phyloP scores from a whole-genome alignment of 108 stramenopile species.

The Aurantiochytrium sp. region DNA sequence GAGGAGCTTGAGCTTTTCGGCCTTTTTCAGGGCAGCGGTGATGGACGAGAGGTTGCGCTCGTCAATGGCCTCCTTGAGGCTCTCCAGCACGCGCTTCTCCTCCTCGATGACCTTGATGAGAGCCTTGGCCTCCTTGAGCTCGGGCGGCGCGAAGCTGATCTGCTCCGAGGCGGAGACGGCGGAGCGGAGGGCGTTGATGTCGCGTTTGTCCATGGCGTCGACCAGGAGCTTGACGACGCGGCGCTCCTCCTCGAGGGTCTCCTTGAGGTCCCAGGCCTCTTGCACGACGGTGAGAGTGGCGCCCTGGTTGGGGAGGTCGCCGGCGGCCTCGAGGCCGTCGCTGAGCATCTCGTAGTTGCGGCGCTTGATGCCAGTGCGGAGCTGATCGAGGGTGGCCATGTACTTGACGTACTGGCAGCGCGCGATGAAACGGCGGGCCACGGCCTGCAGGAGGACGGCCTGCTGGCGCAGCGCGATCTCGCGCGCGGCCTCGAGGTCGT shows the following conservation, averaged over 20 bases:
- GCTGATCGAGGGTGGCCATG: slow-evolving; percentile 37
- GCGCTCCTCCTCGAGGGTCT: slow-evolving; percentile 46
- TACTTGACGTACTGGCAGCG: slow-evolving; percentile 18
- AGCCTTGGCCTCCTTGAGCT: slow-evolving; percentile 28
- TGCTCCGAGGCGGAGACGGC: slow-evolving; percentile 40
- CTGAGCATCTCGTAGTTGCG: slow-evolving; percentile 36
- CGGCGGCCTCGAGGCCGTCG: slow-evolving; percentile 1
- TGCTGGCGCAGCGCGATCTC: slow-evolving; percentile 42
- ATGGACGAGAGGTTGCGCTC: slow-evolving; percentile 44
- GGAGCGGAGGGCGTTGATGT: slow-evolving; percentile 39
- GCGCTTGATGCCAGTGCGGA: slow-evolving; percentile 43
- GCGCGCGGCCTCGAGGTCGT: slow-evolving; percentile 52
- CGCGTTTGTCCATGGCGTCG: slow-evolving; percentile 41
- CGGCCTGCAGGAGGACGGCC: slow-evolving; percentile 29
- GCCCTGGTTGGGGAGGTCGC: slow-evolving; percentile 46
- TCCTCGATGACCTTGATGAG: slow-evolving; percentile 41
- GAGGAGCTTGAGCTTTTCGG: slow-evolving; percentile 4
- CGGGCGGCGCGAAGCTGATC: slow-evolving; percentile 29
- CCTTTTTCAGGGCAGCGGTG: slow-evolving; percentile 38
- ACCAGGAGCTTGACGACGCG: slow-evolving; percentile 31
- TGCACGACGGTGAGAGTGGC: slow-evolving; percentile 38
- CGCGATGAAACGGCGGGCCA: slow-evolving; percentile 32
- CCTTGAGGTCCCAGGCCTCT: slow-evolving; percentile 38
- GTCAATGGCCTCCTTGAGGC: slow-evolving; percentile 34
- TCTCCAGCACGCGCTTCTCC: slow-evolving; percentile 45